phyloP scores from a whole-genome alignment of 768 basidiomycete species.

The Podaxis pistillaris region DNA sequence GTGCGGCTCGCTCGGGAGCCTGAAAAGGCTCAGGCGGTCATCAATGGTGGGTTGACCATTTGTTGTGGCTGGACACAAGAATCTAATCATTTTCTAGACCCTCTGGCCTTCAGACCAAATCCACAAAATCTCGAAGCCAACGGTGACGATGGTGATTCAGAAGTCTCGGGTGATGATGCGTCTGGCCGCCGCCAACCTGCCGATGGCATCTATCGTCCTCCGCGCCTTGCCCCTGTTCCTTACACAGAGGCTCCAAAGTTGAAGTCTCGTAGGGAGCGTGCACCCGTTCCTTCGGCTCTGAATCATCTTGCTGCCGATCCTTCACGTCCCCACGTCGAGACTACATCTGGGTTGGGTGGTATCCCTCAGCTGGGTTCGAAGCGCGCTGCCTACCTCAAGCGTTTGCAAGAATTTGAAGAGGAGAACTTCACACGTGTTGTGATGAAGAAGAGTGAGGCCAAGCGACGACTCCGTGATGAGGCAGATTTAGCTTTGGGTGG shows the following conservation, averaged over 20 bases:
- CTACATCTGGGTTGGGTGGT: constrained; percentile 69
- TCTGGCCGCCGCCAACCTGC: constrained; percentile 10
- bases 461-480: constrained; percentile 74
- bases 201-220: constrained; percentile 76
- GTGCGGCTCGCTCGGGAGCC: constrained; percentile 72
- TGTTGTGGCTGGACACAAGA: not conserved
- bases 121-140: constrained; percentile 63
- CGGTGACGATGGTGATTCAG: constrained; percentile 17
- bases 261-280: constrained; percentile 47
- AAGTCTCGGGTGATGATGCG: constrained; percentile 17
- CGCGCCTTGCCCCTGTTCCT: constrained; percentile 85
- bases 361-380: constrained; percentile 55
- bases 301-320: constrained; percentile 65
- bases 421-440: constrained; percentile 90
- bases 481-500: constrained; percentile 87
- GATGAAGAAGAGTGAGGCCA: constrained; percentile 85
- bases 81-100: constrained; percentile 51
- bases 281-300: constrained; percentile 64
- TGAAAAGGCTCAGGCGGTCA: constrained; percentile 36
- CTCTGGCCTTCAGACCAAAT: constrained; percentile 90
- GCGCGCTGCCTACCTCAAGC: constrained; percentile 76
- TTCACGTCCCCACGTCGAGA: constrained; percentile 66
- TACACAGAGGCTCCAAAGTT: constrained; percentile 57
- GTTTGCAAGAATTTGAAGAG: constrained; percentile 88
- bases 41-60: constrained; percentile 53